Conservation (phyloP, 2,329 filamentous ascomycete genomes). For the Fusarium piperis region DNA sequence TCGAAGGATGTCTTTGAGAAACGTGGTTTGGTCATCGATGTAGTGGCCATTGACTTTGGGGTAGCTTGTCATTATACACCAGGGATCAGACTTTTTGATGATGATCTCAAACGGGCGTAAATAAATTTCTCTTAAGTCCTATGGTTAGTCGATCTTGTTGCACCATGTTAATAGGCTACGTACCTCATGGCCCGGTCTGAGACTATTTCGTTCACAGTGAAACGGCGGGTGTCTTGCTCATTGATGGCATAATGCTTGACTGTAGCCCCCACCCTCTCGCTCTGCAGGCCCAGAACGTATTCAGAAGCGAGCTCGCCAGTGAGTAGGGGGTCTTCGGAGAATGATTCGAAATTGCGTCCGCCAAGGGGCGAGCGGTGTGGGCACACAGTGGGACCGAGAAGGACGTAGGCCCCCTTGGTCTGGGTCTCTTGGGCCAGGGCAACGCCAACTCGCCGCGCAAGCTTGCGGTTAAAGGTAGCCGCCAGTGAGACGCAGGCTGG, state of each 20-base stretch:
- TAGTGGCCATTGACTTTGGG: not conserved
- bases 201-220: not conserved
- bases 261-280: not conserved
- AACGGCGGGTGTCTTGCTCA: not conserved
- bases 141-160: not conserved
- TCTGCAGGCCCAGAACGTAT: not conserved
- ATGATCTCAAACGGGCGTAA: not conserved
- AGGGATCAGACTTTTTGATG: not conserved
- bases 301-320: not conserved
- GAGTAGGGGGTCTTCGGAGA: not conserved
- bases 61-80: not conserved
- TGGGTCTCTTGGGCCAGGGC: not conserved
- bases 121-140: not conserved
- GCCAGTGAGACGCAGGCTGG: not conserved
- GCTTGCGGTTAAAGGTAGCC: not conserved
- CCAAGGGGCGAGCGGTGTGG: not conserved
- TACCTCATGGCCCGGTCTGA: not conserved
- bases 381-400: not conserved
- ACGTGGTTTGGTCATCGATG: not conserved
- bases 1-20: not conserved
- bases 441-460: not conserved
- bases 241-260: not conserved
- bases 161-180: not conserved
- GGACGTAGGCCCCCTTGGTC: not conserved
- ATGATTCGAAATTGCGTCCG: not conserved